phyloP scores from a whole-genome alignment of 1,284 basidiomycete species.

The Boletus smithii region DNA sequence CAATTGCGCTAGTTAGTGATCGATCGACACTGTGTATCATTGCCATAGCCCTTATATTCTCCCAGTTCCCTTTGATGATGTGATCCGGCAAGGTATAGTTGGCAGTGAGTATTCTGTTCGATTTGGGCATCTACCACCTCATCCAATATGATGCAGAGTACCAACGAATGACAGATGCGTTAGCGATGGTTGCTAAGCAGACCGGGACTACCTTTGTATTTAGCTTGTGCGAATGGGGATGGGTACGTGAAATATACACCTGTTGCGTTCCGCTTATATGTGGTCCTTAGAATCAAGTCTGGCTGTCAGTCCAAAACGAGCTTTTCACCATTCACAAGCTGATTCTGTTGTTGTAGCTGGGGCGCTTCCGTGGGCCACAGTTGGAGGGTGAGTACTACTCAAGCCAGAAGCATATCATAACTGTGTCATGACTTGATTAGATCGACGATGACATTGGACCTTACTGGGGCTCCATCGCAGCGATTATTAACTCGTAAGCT shows the following conservation, averaged over 20 bases:
- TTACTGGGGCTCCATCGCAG: constrained; percentile 36
- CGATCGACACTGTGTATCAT: not conserved
- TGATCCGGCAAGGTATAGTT: constrained; percentile 49
- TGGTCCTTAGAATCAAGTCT: constrained; percentile 49
- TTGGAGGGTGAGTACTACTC: constrained; percentile 42
- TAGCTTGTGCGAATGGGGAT: constrained; percentile 58
- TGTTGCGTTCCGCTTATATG: constrained; percentile 3
- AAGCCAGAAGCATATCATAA: not conserved
- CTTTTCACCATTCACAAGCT: not conserved
- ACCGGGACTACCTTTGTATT: constrained; percentile 47
- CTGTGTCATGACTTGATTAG: constrained; percentile 6
- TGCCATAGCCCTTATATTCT: constrained; percentile 8
- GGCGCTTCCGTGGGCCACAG: constrained; percentile 42
- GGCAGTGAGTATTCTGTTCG: constrained; percentile 44
- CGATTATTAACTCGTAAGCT: constrained; percentile 39
- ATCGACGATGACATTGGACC: constrained; percentile 26
- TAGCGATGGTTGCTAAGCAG: constrained; percentile 40
- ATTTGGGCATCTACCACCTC: not conserved
- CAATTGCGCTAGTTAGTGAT: constrained; percentile 44
- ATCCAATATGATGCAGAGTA: constrained; percentile 37
- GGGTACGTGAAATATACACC: constrained; percentile 36
- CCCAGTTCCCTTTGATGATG: constrained; percentile 48
- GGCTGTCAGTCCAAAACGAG: constrained; percentile 47
- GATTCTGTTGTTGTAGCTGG: constrained; percentile 11
- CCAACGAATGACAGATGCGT: constrained; percentile 51